Base-by-base conservation (phyloP, 2,329 filamentous ascomycete genomes). In the Cadophora luteo-olivacea region DNA sequence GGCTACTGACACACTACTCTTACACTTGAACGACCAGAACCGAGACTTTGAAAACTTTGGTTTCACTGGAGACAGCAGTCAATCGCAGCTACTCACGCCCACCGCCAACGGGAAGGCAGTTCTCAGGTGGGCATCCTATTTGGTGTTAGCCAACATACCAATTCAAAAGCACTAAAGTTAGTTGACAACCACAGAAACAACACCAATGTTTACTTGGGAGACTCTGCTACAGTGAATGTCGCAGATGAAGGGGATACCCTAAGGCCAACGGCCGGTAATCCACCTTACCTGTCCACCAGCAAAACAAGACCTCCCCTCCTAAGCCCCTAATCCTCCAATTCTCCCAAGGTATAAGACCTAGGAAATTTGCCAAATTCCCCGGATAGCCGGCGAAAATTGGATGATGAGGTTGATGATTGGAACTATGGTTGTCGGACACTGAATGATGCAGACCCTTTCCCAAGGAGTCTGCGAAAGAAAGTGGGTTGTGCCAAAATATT, bases 271-370 rank as follows among this genome's bases (percentile, higher is more conserved):
- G 25, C 61, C n/a, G 61, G n/a, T 51, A 29, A 25, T 32, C 24
- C 48, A 52, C 33, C 61, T 25, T 63, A 38, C 48, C 61, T 52
- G 61, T 63, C 61, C 61, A 25, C 61, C 61, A 63, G 61, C 61
- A 48, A 25, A 61, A 32, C 61, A 63, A 45, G 61, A 63, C 61
- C 41, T 38, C 45, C 61, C n/a, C 25, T 24, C 41, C 25, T 38
- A 52, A 63, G 58, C 61, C 61, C 61, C 45, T 5, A 52, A 32
- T 52, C 33, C 61, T 24, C 61, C 61, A 63, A 63, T 22, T 63
- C 61, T 45, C n/a, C 61, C 61, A 63, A 45, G 61, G 45, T 41
- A 63, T 51, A 19, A 63, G 61, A 54, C 45, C 60, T 33, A 29
- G 41, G 16, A n/a, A 51, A 38, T 12, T 32, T 25, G 60, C 60